Conservation (phyloP, 257 asterid species). For the Rehmannia glutinosa region DNA sequence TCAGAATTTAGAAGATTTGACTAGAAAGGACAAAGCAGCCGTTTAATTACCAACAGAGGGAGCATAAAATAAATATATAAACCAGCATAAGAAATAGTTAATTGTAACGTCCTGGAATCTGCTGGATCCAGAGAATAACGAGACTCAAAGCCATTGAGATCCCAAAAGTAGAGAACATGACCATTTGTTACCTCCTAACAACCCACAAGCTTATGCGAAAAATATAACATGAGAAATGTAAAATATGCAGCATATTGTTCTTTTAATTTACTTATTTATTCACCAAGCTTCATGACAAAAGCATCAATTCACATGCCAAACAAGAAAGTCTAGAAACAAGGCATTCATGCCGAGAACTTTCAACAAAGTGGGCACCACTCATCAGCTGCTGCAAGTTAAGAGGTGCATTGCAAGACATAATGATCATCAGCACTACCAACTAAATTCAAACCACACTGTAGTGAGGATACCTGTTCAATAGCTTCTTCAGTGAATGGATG, state of each 20-base stretch:
- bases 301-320: constrained; percentile 5
- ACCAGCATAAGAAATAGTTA: neutral
- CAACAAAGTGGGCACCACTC: neutral
- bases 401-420: neutral
- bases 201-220: neutral
- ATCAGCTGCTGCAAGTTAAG: constrained; percentile 1
- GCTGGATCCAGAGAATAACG: neutral
- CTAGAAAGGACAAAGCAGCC: neutral
- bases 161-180: neutral
- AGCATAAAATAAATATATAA: neutral
- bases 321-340: neutral
- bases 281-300: neutral
- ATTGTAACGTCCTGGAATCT: neutral
- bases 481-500: constrained; percentile 99
- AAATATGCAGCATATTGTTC: neutral
- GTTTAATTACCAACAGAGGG: neutral
- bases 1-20: neutral
- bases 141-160: neutral
- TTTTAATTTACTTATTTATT: neutral
- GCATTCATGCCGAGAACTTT: neutral
- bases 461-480: constrained; percentile 66
- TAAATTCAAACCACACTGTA: constrained; percentile 3
- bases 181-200: neutral
- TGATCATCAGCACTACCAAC: neutral
- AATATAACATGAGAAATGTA: neutral